Evolutionary conservation across 1,284 basidiomycete species (phyloP), one percentile per base, ranked within the genome.

Genomic region (Phlebopus sp.): DNA sequence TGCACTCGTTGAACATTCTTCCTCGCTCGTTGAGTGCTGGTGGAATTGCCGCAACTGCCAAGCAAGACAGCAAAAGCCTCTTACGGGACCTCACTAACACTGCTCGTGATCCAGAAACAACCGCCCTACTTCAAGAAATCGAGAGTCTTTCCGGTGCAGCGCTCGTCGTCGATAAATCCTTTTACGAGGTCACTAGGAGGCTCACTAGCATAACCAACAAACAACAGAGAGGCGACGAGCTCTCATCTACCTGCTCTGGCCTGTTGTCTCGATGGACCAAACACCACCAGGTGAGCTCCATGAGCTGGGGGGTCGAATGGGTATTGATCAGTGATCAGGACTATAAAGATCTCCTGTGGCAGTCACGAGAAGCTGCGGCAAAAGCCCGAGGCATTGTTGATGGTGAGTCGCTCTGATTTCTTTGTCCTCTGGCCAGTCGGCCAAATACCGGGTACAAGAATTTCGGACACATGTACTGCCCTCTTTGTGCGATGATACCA

Each of bases 321-420:
- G n/a, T n/a, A 25, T 19, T 46, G 23, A 54, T 13, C 3, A 1
- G 35, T 30, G 18, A 14, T 4, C 11, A 17, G 59, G 56, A 54
- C 46, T 58, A 58, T 37, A 39, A 46, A 37, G 2, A 19, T 7
- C 56, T 61, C 21, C 32, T 61, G 14, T 61, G 57, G 54, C 50
- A 40, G 10, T 58, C 57, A n/a, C 50, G 59, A 39, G 46, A 54
- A 4, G 56, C 56, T 39, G 59, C 57, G 36, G 57, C 50, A 5
- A 43, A 61, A 31, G 56, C 57, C 6, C 57, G 57, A 37, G 42
- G 23, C 9, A n/a, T 27, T 5, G 56, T 60, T 2, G 58, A 60
- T 1, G 56, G 56, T 58, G 18, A 3, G 44, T 25, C 7, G 25
- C n/a, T 2, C 17, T 8, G 2, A 13, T 25, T 1, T 0, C 42